Percentiles rank a stretch among this genome's conserved stretches.
Evolutionary conservation across 1,284 basidiomycete genomes (phyloP).

Genomic region (Cryptococcus floricola): DNA sequence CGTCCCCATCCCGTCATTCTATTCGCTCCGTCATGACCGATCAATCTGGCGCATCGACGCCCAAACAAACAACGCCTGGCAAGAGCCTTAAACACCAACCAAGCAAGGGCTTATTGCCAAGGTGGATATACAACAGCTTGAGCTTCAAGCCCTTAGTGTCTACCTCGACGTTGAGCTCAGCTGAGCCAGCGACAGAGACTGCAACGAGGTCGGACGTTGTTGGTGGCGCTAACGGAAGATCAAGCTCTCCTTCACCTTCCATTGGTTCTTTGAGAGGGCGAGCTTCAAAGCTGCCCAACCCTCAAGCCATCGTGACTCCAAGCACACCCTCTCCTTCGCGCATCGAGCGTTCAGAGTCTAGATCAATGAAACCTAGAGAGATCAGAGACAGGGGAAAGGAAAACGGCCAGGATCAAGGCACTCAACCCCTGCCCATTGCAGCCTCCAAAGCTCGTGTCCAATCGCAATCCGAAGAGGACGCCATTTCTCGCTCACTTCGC

Average conservation of each 20-base stretch:
- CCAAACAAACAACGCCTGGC: constrained; percentile 26
- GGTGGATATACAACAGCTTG: neutral
- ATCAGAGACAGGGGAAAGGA: constrained; percentile 7
- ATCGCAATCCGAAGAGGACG: constrained; percentile 25
- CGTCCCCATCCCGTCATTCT: constrained; percentile 22
- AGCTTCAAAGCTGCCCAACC: constrained; percentile 16
- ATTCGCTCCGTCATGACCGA: constrained; percentile 5
- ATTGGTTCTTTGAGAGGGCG: constrained; percentile 26
- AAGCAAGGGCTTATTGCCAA: constrained; percentile 28
- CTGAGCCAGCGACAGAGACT: constrained; percentile 34
- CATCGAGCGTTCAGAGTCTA: neutral
- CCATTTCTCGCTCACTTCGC: constrained; percentile 15
- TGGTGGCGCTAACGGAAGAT: constrained; percentile 11
- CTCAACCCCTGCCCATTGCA: constrained; percentile 40
- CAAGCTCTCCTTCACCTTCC: constrained; percentile 30
- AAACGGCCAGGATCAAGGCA: constrained; percentile 4
- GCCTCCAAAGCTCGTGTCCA: constrained; percentile 5
- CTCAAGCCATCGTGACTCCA: constrained; percentile 26
- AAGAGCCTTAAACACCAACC: constrained; percentile 35
- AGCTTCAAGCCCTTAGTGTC: constrained; percentile 15
- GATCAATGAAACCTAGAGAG: neutral
- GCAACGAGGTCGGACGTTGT: constrained; percentile 34
- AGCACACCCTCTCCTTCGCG: constrained; percentile 27
- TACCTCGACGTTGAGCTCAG: constrained; percentile 34
- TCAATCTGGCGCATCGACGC: constrained; percentile 37